Conservation (phyloP, 306 rosid genomes). For the Dryas drummondii region DNA sequence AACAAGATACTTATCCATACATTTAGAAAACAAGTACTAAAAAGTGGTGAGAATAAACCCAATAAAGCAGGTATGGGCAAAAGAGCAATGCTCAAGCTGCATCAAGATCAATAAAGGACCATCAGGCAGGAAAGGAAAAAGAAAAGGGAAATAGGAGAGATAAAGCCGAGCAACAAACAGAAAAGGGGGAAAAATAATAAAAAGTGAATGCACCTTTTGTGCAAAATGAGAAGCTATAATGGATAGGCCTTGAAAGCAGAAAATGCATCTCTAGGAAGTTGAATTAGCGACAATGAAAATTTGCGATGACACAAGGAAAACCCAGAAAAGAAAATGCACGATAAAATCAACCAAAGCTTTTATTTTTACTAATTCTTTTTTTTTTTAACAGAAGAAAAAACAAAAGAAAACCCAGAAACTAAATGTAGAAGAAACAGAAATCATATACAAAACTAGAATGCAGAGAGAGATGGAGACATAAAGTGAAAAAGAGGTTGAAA, state of each 20-base stretch:
- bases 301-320: background rate
- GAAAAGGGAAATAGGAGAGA: background rate
- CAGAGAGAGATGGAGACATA: background rate
- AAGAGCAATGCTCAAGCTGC: constrained; percentile 28
- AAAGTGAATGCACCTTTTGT: constrained; percentile 19
- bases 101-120: constrained; percentile 10
- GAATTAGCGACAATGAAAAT: constrained; percentile 7
- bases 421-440: background rate
- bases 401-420: constrained; percentile 1
- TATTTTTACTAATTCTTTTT: background rate
- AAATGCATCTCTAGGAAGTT: constrained; percentile 5
- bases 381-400: background rate
- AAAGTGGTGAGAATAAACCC: background rate
- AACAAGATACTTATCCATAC: background rate
- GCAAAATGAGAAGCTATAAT: constrained; percentile 10
- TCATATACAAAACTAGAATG: constrained; percentile 9
- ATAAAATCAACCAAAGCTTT: background rate
- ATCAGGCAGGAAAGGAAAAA: constrained; percentile 5
- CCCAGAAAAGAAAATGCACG: background rate
- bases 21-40: constrained; percentile 3
- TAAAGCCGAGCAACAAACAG: constrained; percentile 1
- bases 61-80: constrained; percentile 2
- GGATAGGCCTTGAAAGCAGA: background rate
- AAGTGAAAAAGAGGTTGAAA: background rate
- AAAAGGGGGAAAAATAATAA: background rate